Evolutionary conservation across 805 yeast species (phyloP).

Genomic region (Jamesozyma rosinii): DNA sequence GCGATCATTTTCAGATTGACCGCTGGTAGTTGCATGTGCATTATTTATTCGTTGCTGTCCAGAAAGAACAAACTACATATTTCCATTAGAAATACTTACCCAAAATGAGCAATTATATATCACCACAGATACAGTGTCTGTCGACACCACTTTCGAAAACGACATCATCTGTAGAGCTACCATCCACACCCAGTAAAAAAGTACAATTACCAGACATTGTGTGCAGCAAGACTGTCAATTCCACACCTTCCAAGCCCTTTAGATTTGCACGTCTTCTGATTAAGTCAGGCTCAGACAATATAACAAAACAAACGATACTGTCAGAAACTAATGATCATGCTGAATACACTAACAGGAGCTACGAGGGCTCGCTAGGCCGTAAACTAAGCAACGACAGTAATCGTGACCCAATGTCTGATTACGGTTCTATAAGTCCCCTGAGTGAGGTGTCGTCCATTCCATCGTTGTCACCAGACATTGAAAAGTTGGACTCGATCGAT

Average conservation of each 20-base stretch:
- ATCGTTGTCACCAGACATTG: constrained; percentile 13
- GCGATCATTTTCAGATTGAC: background rate
- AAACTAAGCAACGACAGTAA: constrained; percentile 10
- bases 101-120: background rate
- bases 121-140: constrained; percentile 2
- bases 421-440: constrained; percentile 18
- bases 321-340: background rate
- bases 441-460: constrained; percentile 17
- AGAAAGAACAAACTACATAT: no score
- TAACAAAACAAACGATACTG: constrained; percentile 3
- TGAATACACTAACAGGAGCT: background rate
- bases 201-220: background rate
- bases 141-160: constrained; percentile 14
- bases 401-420: constrained; percentile 11
- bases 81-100: no score
- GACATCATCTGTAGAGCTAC: constrained; percentile 1
- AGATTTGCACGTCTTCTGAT: constrained; percentile 3
- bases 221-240: background rate
- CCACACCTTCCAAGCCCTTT: constrained; percentile 10
- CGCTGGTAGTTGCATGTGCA: no score
- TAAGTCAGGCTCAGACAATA: background rate
- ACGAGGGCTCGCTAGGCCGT: constrained; percentile 6
- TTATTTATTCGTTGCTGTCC: no score
- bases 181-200: constrained; percentile 12
- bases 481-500: constrained; percentile 9